Evolutionary conservation across 2,329 filamentous ascomycete species (phyloP).

Genomic region (Periglandula ipomoeae): DNA sequence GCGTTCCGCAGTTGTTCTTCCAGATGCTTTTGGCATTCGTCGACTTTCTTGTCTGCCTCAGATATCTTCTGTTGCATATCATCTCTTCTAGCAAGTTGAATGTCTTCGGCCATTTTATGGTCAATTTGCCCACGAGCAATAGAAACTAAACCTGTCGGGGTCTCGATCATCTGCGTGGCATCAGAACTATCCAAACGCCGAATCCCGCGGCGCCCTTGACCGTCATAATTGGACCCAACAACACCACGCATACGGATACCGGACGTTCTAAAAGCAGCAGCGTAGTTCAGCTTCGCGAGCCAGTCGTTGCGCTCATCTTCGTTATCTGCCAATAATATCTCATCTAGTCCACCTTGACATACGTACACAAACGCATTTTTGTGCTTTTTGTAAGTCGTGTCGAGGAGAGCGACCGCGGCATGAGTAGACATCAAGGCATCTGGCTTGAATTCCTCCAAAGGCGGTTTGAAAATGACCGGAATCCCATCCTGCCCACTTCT

Average conservation of each 20-base stretch:
- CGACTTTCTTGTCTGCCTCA: slow-evolving; percentile 73
- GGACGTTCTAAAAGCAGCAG: slow-evolving; percentile 84
- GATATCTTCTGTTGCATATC: slow-evolving; percentile 77
- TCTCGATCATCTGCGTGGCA: slow-evolving; percentile 52
- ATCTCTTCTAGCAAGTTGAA: slow-evolving; percentile 70
- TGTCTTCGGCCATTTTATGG: slow-evolving; percentile 75
- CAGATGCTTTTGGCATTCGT: slow-evolving; percentile 63
- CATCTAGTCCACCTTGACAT: slow-evolving; percentile 76
- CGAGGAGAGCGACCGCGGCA: slow-evolving; percentile 79
- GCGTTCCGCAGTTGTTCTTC: slow-evolving; percentile 82
- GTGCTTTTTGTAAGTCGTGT: slow-evolving; percentile 84
- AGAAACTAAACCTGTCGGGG: slow-evolving; percentile 63
- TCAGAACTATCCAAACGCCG: slow-evolving; percentile 60
- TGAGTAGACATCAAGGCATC: slow-evolving; percentile 91
- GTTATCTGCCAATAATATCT: slow-evolving; percentile 81
- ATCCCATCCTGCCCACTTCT: slow-evolving; percentile 66
- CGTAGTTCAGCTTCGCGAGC: slow-evolving; percentile 93
- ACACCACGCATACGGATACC: slow-evolving; percentile 86
- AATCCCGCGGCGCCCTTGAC: slow-evolving; percentile 64
- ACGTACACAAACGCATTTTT: slow-evolving; percentile 93
- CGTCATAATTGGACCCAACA: slow-evolving; percentile 75
- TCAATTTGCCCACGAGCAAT: slow-evolving; percentile 67
- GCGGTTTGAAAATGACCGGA: slow-evolving; percentile 83
- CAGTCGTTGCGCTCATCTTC: slow-evolving; percentile 94
- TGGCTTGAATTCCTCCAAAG: slow-evolving; percentile 84